phyloP scores from a whole-genome alignment of 768 basidiomycete genomes.

The Amanita pseudoporphyria region DNA sequence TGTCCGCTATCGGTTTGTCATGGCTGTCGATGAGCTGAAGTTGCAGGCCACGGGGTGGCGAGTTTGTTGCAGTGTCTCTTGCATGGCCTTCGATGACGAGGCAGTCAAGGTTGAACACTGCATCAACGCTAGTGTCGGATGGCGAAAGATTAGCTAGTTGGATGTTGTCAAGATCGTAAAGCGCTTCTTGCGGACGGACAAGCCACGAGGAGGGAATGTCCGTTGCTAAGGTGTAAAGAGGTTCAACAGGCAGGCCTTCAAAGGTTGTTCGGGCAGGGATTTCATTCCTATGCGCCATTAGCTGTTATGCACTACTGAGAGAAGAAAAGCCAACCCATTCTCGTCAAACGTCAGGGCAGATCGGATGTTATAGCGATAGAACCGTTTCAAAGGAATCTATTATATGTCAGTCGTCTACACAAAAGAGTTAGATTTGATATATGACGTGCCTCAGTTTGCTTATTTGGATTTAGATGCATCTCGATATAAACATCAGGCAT shows the following conservation, averaged over 20 bases:
- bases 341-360: conserved; percentile 53
- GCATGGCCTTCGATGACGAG: conserved; percentile 94
- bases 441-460: conserved; percentile 51
- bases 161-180: conserved; percentile 94
- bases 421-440: background rate
- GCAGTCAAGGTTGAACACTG: conserved; percentile 82
- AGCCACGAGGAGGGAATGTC: conserved; percentile 91
- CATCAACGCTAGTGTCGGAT: conserved; percentile 57
- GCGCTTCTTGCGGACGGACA: conserved; percentile 78
- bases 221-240: conserved; percentile 91
- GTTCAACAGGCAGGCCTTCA: conserved; percentile 65
- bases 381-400: conserved; percentile 84
- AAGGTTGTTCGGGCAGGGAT: conserved; percentile 52
- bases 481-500: conserved; percentile 60
- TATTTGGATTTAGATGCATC: conserved; percentile 71
- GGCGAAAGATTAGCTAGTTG: conserved; percentile 61
- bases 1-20: conserved; percentile 59
- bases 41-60: conserved; percentile 85
- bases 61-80: conserved; percentile 52
- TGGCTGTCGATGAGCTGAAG: conserved; percentile 59
- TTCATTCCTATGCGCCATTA: conserved; percentile 38
- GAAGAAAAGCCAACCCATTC: conserved; percentile 44
- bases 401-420: background rate
- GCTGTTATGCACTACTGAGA: background rate
- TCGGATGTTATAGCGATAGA: conserved; percentile 74